These are phyloP conservation scores for Pseudocercospora pini-densiflorae DNA, from an alignment of 2,329 filamentous ascomycete genomes.

Conservation along the genomic window DNA sequence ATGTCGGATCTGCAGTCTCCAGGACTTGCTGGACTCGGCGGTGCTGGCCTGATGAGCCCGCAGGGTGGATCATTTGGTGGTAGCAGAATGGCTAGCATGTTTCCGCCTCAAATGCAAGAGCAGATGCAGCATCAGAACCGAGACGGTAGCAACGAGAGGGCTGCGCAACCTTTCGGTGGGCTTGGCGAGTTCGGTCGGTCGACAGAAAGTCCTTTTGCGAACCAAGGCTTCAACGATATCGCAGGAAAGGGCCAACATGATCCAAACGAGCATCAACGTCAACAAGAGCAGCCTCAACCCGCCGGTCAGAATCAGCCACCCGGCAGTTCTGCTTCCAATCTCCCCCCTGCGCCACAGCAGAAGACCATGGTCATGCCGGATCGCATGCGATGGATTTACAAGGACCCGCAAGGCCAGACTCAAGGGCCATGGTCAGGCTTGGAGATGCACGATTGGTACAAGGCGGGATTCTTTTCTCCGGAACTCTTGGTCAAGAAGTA, in stretches of 20 bases:
- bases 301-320: conserved; percentile 37
- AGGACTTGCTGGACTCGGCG: conserved; percentile 67
- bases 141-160: conserved; percentile 46
- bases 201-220: conserved; percentile 60
- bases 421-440: conserved; percentile 95
- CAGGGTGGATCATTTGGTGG: conserved; percentile 55
- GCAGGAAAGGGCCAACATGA: conserved; percentile 26
- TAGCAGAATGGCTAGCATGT: conserved; percentile 68
- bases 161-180: conserved; percentile 35
- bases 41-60: conserved; percentile 68
- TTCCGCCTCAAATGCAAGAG: conserved; percentile 86
- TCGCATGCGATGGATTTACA: conserved; percentile 97
- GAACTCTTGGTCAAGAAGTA: conserved; percentile 94
- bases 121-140: conserved; percentile 72
- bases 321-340: conserved; percentile 62
- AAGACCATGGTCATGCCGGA: conserved; percentile 99
- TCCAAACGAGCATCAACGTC: conserved; percentile 26
- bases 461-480: conserved; percentile 94
- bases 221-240: conserved; percentile 28
- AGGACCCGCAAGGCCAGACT: conserved; percentile 88
- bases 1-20: conserved; percentile 80
- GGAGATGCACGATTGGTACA: conserved; percentile 99
- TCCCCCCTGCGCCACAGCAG: conserved; percentile 70
- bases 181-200: conserved; percentile 45
- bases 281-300: conserved; percentile 25